Evolutionary conservation across 2,329 filamentous ascomycete species (phyloP).

Genomic region (Clarireedia monteithiana): DNA sequence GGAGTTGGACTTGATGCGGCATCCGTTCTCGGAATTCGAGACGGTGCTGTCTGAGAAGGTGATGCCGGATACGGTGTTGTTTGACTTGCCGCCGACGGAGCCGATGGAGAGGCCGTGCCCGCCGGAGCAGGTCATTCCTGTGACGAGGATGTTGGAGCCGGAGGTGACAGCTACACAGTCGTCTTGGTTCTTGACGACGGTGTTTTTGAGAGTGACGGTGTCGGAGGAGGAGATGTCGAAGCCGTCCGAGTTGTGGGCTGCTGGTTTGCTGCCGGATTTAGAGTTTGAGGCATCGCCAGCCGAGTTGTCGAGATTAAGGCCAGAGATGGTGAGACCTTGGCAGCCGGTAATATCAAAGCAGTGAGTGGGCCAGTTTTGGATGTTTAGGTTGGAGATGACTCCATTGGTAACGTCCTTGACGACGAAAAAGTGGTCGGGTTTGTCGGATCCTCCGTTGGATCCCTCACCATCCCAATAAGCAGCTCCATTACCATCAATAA

Average conservation of each 20-base stretch:
- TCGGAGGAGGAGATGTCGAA: slow-evolving; percentile 42
- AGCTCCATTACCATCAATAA: slow-evolving; percentile 42
- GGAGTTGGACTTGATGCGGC: slow-evolving; percentile 30
- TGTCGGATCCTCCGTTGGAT: slow-evolving; percentile 48
- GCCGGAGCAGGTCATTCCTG: slow-evolving; percentile 22
- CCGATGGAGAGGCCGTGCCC: slow-evolving; percentile 47
- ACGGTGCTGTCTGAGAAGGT: slow-evolving; percentile 41
- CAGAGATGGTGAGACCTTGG: slow-evolving; percentile 37
- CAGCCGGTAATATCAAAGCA: slow-evolving; percentile 39
- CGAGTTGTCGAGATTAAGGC: slow-evolving; percentile 49
- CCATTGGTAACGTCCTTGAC: slow-evolving; percentile 43
- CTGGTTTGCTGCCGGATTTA: neutral
- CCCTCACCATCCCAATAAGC: slow-evolving; percentile 53
- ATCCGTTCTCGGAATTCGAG: slow-evolving; percentile 44
- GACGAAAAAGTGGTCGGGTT: slow-evolving; percentile 56
- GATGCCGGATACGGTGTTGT: slow-evolving; percentile 47
- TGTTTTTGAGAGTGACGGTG: slow-evolving; percentile 41
- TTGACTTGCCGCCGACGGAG: slow-evolving; percentile 44
- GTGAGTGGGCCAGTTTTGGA: slow-evolving; percentile 49
- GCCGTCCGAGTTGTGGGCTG: slow-evolving; percentile 46
- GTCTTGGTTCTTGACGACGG: slow-evolving; percentile 49
- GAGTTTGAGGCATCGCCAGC: slow-evolving; percentile 37
- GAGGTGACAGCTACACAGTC: slow-evolving; percentile 53
- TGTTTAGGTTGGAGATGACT: slow-evolving; percentile 40
- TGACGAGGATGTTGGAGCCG: slow-evolving; percentile 33